Evolutionary conservation across 2,329 filamentous ascomycete species (phyloP), one percentile per base, ranked within the genome.

Genomic region (Paecilomyces fulvus): DNA sequence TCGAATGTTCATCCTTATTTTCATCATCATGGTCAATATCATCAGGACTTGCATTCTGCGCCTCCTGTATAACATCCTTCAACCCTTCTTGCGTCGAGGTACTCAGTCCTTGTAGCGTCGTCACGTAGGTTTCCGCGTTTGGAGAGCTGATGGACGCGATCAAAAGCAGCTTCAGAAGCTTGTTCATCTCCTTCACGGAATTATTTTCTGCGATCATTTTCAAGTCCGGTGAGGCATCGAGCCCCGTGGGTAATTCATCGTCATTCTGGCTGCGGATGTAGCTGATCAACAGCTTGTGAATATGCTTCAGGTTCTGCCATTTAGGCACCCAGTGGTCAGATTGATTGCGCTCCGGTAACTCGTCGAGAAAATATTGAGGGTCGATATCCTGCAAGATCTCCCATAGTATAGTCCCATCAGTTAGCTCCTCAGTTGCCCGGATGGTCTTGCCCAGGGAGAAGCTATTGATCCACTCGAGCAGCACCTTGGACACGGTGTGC

Each of bases 151-250:
- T 80, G 25, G 83, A 83, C n/a, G 79, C 79, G 56, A 85, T 80
- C 21, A 88, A 75, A 66, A 87, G 79, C 55, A 87, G 76, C 57
- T 83, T 83, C 48, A 88, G 74, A 53, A 88, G 75, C 75, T 86
- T 75, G 56, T 76, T 72, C 50, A 71, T 72, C 61, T 78, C 75
- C 56, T 72, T 72, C 30, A 70, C 62, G 25, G 75, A 73, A 20
- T 68, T 69, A 53, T 73, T 72, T 58, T 77, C 75, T 12, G 75
- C 76, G 56, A 79, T 71, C 10, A 73, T 68, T 65, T 78, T 75
- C 52, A 78, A 70, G 58, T 78, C 74, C n/a, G 75, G 75, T 11
- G 70, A 67, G 6, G 71, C 70, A 56, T 75, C 71, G 28, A 74
- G 69, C 11, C 74, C 73, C 17, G 72, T 66, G 4, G 74, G 75